Conservation (phyloP, 1,284 basidiomycete genomes). For the Cutaneotrichosporon cutaneum region DNA sequence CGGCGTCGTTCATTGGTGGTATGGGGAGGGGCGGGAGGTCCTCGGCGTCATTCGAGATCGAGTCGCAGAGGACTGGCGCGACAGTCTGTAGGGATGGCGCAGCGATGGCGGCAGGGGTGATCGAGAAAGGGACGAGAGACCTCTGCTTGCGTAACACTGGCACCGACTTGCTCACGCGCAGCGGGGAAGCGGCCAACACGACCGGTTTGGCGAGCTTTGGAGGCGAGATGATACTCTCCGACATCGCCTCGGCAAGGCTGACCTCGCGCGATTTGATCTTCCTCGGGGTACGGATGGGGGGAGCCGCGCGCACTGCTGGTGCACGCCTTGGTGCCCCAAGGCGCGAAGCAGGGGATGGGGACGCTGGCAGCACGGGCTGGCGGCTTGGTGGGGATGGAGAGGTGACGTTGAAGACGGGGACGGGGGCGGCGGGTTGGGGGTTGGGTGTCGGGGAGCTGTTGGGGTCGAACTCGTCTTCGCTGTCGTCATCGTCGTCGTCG, state of each 20-base stretch:
- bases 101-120: conserved; percentile 34
- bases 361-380: background rate
- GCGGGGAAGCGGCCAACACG: conserved; percentile 1
- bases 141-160: conserved; percentile 11
- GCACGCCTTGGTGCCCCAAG: background rate
- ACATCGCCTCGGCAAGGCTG: conserved; percentile 5
- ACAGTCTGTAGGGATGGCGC: conserved; percentile 33
- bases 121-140: conserved; percentile 23
- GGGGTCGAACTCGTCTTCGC: conserved; percentile 8
- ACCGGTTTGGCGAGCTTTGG: background rate
- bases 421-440: background rate
- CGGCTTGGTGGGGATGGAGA: conserved; percentile 8
- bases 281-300: background rate
- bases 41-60: conserved; percentile 40
- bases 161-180: conserved; percentile 18
- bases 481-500: conserved; percentile 19
- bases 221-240: conserved; percentile 2
- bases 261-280: background rate
- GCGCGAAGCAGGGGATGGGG: background rate
- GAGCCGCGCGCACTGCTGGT: background rate
- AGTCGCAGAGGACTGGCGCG: conserved; percentile 49
- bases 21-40: conserved; percentile 47
- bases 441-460: conserved; percentile 7
- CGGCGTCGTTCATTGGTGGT: conserved; percentile 16
- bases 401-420: conserved; percentile 6